These are phyloP conservation scores for Penicillium atrosanguineum DNA, from an alignment of 495 filamentous ascomycete species.

Conservation along the genomic window DNA sequence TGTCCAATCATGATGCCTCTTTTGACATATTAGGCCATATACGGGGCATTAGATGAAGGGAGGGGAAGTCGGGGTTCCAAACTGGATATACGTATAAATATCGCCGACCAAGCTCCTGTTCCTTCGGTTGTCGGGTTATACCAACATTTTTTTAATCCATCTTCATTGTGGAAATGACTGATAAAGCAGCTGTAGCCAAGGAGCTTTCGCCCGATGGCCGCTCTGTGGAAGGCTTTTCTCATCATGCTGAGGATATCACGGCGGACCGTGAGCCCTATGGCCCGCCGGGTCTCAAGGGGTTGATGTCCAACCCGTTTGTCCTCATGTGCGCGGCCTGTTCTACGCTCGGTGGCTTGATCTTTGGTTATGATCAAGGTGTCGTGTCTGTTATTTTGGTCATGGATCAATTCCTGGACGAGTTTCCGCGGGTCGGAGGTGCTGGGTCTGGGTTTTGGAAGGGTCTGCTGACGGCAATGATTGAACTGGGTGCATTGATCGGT, in stretches of 20 bases:
- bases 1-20: conserved; percentile 10
- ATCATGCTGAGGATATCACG: conserved; percentile 43
- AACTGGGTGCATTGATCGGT: conserved; percentile 54
- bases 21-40: background rate
- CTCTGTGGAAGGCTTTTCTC: conserved; percentile 31
- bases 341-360: conserved; percentile 54
- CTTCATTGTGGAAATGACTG: conserved; percentile 10
- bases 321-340: conserved; percentile 53
- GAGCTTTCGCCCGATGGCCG: conserved; percentile 16
- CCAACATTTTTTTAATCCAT: background rate
- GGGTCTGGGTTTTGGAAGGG: conserved; percentile 59
- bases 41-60: background rate
- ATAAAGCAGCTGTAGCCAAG: conserved; percentile 13
- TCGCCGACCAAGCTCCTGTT: background rate
- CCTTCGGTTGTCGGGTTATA: background rate
- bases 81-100: conserved; percentile 5
- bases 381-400: conserved; percentile 57
- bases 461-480: conserved; percentile 59
- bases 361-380: conserved; percentile 59
- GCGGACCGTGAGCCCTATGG: conserved; percentile 44
- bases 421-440: conserved; percentile 43
- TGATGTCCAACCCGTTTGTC: conserved; percentile 51
- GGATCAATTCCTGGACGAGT: conserved; percentile 53
- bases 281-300: conserved; percentile 43
- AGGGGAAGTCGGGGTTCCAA: background rate